Evolutionary conservation across 2,329 filamentous ascomycete genomes (phyloP).

Genomic region (Aureobasidium zeae): DNA sequence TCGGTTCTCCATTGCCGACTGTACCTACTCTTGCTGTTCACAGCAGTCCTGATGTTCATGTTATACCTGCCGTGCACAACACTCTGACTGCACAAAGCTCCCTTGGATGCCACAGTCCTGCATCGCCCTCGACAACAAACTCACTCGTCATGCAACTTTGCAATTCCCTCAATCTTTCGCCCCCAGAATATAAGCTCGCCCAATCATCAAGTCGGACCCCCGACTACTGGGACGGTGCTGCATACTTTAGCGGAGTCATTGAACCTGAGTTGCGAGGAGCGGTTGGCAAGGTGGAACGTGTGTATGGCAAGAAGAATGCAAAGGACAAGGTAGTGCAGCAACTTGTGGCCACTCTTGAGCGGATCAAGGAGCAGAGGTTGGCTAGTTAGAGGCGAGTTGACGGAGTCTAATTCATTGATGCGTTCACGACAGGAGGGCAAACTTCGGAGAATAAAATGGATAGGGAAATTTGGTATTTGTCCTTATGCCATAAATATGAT

Average conservation of each 20-base stretch:
- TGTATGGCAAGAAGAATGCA: conserved; percentile 6
- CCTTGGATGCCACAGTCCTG: not conserved
- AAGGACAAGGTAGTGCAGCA: conserved; percentile 1
- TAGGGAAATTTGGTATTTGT: too few species aligned
- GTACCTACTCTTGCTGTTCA: not conserved
- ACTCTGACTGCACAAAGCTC: not conserved
- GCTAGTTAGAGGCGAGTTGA: too few species aligned
- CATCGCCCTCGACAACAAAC: not conserved
- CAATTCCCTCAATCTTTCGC: not conserved
- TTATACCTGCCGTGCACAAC: not conserved
- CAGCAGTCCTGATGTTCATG: not conserved
- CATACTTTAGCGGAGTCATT: conserved; percentile 1
- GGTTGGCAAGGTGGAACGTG: conserved; percentile 1
- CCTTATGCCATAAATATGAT: too few species aligned
- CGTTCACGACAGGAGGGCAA: too few species aligned
- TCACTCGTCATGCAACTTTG: not conserved
- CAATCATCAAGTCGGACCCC: not conserved
- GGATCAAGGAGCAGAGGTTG: conserved; percentile 2
- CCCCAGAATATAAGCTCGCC: not conserved
- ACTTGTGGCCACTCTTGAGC: not conserved
- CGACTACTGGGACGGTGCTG: conserved; percentile 5
- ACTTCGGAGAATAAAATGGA: too few species aligned
- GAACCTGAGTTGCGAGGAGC: conserved; percentile 1
- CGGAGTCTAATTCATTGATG: too few species aligned
- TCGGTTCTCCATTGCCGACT: not conserved